phyloP scores from a whole-genome alignment of 2,329 filamentous ascomycete species.

The Ceratocystis cubensis region DNA sequence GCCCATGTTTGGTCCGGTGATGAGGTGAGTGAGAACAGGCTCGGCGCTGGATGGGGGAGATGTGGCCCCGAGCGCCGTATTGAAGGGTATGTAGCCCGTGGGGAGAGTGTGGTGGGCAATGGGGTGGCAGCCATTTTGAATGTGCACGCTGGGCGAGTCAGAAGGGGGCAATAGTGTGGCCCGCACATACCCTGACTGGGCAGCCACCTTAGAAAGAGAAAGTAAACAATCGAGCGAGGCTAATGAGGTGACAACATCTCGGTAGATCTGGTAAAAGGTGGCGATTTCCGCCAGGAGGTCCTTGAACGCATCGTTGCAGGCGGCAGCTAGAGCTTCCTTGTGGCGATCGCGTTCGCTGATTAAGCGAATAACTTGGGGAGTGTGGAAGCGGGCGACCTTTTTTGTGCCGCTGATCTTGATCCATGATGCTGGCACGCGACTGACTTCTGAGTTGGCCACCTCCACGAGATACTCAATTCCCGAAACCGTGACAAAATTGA shows the following conservation, averaged over 20 bases:
- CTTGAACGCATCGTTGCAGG: slow-evolving; percentile 73
- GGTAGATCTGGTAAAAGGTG: slow-evolving; percentile 74
- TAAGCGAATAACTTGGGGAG: slow-evolving; percentile 73
- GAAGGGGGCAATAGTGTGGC: slow-evolving; percentile 54
- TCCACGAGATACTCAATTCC: slow-evolving; percentile 94
- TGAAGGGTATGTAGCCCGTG: slow-evolving; percentile 75
- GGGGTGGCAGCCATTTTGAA: slow-evolving; percentile 71
- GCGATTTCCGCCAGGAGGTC: slow-evolving; percentile 61
- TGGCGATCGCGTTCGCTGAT: slow-evolving; percentile 85
- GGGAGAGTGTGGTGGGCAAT: slow-evolving; percentile 82
- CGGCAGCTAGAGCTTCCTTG: slow-evolving; percentile 82
- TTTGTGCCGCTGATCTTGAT: slow-evolving; percentile 91
- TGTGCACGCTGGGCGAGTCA: slow-evolving; percentile 53
- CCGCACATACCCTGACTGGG: slow-evolving; percentile 75
- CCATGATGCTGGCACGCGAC: slow-evolving; percentile 87
- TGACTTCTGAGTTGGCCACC: slow-evolving; percentile 68
- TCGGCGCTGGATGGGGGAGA: slow-evolving; percentile 37
- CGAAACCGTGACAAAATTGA: slow-evolving; percentile 70
- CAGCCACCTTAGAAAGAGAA: slow-evolving; percentile 71
- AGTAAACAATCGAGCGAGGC: slow-evolving; percentile 82
- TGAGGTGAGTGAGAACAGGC: slow-evolving; percentile 58
- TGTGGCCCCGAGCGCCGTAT: slow-evolving; percentile 45
- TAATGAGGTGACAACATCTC: slow-evolving; percentile 76
- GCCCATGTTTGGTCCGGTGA: slow-evolving; percentile 98
- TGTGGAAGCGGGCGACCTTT: slow-evolving; percentile 82